Conservation (phyloP, 148 eudicot species). For the Dianthus caryophyllus region DNA sequence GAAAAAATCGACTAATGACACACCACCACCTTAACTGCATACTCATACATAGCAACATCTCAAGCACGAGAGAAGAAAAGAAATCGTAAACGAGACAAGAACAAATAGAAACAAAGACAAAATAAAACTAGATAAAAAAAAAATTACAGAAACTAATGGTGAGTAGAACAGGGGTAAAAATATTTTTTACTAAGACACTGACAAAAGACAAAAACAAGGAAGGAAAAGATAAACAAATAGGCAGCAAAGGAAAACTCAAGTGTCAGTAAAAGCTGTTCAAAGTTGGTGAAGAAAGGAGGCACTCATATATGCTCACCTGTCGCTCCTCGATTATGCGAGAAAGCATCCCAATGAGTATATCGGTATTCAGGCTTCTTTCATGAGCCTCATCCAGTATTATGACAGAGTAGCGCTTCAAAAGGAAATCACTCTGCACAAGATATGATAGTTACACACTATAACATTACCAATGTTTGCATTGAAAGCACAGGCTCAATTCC, state of each 20-base stretch:
- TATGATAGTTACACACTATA: neutral
- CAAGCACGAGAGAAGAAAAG: neutral
- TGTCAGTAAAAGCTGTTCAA: neutral
- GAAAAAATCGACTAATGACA: neutral
- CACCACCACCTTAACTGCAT: neutral
- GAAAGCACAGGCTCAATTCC: neutral
- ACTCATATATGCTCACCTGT: slow-evolving; percentile 38
- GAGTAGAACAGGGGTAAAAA: neutral
- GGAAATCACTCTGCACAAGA: slow-evolving; percentile 65
- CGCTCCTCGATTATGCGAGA: slow-evolving; percentile 67
- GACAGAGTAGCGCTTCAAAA: slow-evolving; percentile 66
- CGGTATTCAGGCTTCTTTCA: slow-evolving; percentile 93
- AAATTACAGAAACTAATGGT: neutral
- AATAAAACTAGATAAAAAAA: neutral
- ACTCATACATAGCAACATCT: neutral
- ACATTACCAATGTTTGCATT: neutral
- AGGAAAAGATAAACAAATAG: neutral
- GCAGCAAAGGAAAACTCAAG: neutral
- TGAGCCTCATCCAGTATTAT: slow-evolving; percentile 96
- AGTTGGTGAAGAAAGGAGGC: neutral
- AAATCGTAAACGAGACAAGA: neutral
- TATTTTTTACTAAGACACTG: neutral
- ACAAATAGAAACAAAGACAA: neutral
- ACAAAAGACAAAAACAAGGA: neutral
- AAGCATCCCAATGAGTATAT: slow-evolving; percentile 95